These are phyloP conservation scores for Eucalyptus erythrocorys DNA, from an alignment of 345 rosid species.

Conservation along the genomic window DNA sequence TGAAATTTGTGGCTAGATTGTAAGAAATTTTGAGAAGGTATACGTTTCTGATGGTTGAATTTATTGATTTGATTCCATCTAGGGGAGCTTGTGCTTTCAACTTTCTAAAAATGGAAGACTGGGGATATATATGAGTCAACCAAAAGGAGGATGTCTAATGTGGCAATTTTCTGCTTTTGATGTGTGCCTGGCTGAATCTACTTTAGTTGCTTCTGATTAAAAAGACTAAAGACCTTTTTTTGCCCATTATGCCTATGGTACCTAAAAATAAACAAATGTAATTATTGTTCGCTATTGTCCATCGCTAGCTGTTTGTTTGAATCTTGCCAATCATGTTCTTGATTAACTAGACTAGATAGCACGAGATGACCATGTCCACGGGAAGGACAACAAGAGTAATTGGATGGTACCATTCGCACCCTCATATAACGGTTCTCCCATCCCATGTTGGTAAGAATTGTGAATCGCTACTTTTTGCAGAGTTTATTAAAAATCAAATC, in stretches of 20 bases:
- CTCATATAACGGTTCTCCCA: constrained; percentile 96
- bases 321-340: not conserved
- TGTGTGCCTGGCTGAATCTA: not conserved
- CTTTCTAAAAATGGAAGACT: not conserved
- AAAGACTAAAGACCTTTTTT: not conserved
- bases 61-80: not conserved
- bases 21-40: not conserved
- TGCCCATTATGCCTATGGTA: not conserved
- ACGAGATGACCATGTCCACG: constrained; percentile 79
- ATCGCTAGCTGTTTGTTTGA: not conserved
- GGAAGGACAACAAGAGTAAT: constrained; percentile 90
- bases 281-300: not conserved
- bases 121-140: not conserved
- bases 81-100: not conserved
- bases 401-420: constrained; percentile 99
- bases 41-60: not conserved
- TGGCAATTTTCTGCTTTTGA: not conserved
- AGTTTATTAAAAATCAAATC: not conserved
- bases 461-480: not conserved
- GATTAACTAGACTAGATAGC: constrained; percentile 18
- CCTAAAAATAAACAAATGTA: not conserved
- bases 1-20: not conserved
- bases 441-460: constrained; percentile 81
- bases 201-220: not conserved
- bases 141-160: not conserved